A percentile compares a stretch with the other conserved stretches of the same genome.
Evolutionary conservation across 2,329 filamentous ascomycete genomes (phyloP).

Genomic region (Didymella exigua): DNA sequence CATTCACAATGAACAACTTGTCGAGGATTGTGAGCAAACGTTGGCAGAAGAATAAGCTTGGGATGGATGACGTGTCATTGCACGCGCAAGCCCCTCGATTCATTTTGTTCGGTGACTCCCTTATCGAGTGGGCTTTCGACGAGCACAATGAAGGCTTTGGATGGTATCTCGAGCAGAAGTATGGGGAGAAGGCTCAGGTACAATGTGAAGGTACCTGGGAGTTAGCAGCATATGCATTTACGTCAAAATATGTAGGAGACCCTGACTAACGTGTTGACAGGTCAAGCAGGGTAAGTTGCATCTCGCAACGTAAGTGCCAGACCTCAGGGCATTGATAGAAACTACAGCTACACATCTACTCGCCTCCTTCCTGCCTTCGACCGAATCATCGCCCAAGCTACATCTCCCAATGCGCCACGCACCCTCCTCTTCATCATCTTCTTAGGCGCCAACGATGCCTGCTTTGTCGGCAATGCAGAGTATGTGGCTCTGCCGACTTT

Average conservation of each 20-base stretch:
- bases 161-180: constrained; percentile 32
- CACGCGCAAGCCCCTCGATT: constrained; percentile 26
- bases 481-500: constrained; percentile 44
- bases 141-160: constrained; percentile 38
- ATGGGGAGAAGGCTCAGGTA: constrained; percentile 35
- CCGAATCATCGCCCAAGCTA: constrained; percentile 30
- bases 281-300: constrained; percentile 29
- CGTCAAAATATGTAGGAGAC: background rate
- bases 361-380: constrained; percentile 31
- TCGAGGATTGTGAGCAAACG: background rate
- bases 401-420: constrained; percentile 21
- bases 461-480: constrained; percentile 28
- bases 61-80: background rate
- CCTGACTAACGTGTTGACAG: constrained; percentile 11
- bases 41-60: background rate
- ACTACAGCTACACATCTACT: constrained; percentile 37
- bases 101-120: constrained; percentile 44
- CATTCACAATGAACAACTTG: background rate
- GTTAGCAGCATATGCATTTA: background rate
- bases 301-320: background rate
- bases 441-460: constrained; percentile 50
- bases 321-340: background rate
- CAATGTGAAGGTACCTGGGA: constrained; percentile 37
- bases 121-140: constrained; percentile 43
- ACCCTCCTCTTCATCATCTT: constrained; percentile 50